A percentile compares a stretch with the other conserved stretches of the same genome.
phyloP scores from a whole-genome alignment of 176 grass and related monocot genomes.

The Coix lacrymajobi region DNA sequence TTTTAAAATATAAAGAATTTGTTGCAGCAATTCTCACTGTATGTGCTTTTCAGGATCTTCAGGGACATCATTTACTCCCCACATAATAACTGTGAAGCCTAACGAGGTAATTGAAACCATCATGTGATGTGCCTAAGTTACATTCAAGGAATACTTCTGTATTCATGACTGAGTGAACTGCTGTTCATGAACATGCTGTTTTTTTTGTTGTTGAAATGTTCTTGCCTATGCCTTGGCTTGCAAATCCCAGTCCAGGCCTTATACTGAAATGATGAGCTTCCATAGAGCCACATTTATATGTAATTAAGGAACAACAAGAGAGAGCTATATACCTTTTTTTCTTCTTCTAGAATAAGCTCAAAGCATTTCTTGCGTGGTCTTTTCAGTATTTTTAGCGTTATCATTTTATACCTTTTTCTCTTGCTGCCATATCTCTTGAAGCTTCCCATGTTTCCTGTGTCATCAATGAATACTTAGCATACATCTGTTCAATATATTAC shows the following conservation, averaged over 20 bases:
- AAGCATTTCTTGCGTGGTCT: neutral
- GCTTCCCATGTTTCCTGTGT: neutral
- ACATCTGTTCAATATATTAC: constrained; percentile 5
- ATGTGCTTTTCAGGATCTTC: constrained; percentile 58
- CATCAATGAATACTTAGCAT: neutral
- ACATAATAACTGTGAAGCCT: constrained; percentile 95
- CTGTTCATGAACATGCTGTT: neutral
- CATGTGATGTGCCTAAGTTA: constrained; percentile 8
- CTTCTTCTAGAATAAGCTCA: neutral
- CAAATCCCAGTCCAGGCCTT: neutral
- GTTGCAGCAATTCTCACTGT: neutral
- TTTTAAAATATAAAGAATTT: neutral
- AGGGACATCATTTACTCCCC: constrained; percentile 92
- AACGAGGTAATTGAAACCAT: constrained; percentile 64
- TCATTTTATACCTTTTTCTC: neutral
- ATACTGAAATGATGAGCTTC: neutral
- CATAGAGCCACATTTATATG: neutral
- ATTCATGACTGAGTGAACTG: neutral
- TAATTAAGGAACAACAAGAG: neutral
- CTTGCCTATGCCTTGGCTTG: neutral
- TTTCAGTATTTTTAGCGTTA: neutral
- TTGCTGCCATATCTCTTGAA: neutral
- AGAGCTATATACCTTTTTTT: neutral
- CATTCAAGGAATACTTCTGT: neutral
- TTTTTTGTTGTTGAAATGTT: neutral